Evolutionary conservation across 73 alveolate species (phyloP).

Genomic region (Paramecium sonneborni): DNA sequence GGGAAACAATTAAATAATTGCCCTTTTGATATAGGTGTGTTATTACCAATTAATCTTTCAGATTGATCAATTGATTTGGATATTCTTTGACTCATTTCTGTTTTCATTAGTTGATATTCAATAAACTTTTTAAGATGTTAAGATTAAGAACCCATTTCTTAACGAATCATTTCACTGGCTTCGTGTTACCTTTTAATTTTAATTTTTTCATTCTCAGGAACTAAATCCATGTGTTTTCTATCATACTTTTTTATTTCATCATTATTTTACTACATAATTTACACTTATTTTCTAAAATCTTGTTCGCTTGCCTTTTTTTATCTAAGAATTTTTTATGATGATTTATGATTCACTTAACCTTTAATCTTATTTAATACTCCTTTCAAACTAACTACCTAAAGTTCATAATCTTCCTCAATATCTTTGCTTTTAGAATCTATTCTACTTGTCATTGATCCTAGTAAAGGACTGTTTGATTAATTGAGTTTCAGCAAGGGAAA

Average conservation of each 20-base stretch:
- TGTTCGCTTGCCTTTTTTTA: constrained; percentile 12
- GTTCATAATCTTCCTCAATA: constrained; percentile 20
- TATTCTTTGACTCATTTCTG: not conserved
- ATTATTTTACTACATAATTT: not conserved
- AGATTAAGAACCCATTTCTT: constrained; percentile 10
- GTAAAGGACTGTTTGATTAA: not conserved
- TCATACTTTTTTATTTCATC: not conserved
- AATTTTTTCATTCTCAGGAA: not conserved
- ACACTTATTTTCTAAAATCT: not conserved
- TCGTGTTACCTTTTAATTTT: not conserved
- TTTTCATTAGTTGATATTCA: constrained; percentile 20
- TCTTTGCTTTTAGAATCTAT: not conserved
- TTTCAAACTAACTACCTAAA: not conserved
- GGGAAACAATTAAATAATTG: not conserved
- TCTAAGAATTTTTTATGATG: not conserved
- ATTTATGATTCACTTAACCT: not conserved
- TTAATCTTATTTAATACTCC: not conserved
- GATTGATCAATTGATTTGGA: not conserved
- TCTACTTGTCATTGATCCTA: not conserved
- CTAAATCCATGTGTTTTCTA: not conserved
- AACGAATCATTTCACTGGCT: not conserved
- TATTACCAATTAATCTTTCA: not conserved
- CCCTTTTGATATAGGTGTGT: not conserved
- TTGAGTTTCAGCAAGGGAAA: not conserved
- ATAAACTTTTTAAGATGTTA: not conserved